Evolutionary conservation across 176 grass and related monocot genomes (phyloP).

Genomic region (Cenchrus fungigraminus): DNA sequence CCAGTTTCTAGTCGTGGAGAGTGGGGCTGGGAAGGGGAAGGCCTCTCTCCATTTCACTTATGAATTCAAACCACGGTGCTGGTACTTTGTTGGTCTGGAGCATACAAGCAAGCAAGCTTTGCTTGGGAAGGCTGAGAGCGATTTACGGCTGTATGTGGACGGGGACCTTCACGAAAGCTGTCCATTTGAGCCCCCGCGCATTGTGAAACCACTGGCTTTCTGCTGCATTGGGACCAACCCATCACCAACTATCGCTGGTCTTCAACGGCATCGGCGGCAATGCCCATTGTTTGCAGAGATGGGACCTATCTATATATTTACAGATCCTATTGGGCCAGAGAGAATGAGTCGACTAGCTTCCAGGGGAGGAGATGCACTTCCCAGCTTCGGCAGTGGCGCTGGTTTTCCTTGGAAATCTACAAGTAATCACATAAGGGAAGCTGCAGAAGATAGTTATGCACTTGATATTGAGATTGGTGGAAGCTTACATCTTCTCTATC

Average conservation of each 20-base stretch:
- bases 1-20: conserved; percentile 91
- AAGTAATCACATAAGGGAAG: conserved; percentile 59
- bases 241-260: conserved; percentile 66
- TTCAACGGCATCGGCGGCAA: conserved; percentile 61
- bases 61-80: conserved; percentile 83
- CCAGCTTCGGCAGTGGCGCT: conserved; percentile 77
- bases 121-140: conserved; percentile 79
- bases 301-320: conserved; percentile 94
- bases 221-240: conserved; percentile 94
- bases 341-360: conserved; percentile 78
- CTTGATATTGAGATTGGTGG: conserved; percentile 77
- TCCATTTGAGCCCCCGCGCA: conserved; percentile 85
- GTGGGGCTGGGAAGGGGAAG: conserved; percentile 73
- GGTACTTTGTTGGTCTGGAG: conserved; percentile 93
- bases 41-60: conserved; percentile 83
- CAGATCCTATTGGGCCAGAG: conserved; percentile 82
- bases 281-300: conserved; percentile 95
- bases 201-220: conserved; percentile 81
- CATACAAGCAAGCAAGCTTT: conserved; percentile 81
- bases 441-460: conserved; percentile 64
- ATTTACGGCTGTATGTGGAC: conserved; percentile 89
- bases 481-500: conserved; percentile 87
- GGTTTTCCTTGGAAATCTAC: conserved; percentile 86
- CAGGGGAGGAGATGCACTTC: conserved; percentile 81
- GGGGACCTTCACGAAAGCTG: conserved; percentile 80